phyloP scores from a whole-genome alignment of 2,329 filamentous ascomycete genomes.

The Gnomoniopsis sp. region DNA sequence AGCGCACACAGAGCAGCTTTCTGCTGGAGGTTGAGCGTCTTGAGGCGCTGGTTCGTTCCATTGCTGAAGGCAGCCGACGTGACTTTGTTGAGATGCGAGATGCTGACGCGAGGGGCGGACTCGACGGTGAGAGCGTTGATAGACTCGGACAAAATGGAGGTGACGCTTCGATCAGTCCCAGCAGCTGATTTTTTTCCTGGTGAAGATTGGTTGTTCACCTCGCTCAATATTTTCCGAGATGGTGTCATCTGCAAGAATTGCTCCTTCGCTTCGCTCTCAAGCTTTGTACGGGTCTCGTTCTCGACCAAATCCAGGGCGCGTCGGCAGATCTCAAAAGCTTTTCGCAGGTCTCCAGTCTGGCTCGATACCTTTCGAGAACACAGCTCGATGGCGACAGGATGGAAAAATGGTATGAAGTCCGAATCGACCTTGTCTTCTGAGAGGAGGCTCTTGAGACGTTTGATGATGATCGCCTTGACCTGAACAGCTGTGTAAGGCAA shows the following conservation, averaged over 20 bases:
- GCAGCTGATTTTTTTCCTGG: constrained; percentile 35
- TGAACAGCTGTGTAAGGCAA: constrained; percentile 86
- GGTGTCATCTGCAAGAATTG: constrained; percentile 59
- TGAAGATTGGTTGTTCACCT: constrained; percentile 74
- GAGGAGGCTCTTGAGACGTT: constrained; percentile 73
- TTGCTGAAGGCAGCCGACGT: constrained; percentile 89
- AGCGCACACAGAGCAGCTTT: constrained; percentile 91
- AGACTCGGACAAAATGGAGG: constrained; percentile 49
- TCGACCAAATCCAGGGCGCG: constrained; percentile 88
- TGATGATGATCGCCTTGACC: constrained; percentile 82
- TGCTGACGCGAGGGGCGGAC: constrained; percentile 83
- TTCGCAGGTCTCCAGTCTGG: constrained; percentile 90
- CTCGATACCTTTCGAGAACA: constrained; percentile 92
- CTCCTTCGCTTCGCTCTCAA: constrained; percentile 60
- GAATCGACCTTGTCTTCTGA: constrained; percentile 49
- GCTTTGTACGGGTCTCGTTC: constrained; percentile 72
- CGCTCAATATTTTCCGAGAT: constrained; percentile 72
- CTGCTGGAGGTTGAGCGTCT: constrained; percentile 89
- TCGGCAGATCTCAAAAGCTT: constrained; percentile 91
- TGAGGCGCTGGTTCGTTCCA: constrained; percentile 78
- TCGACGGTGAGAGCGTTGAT: constrained; percentile 64
- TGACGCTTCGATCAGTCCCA: constrained; percentile 33
- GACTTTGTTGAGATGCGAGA: constrained; percentile 87
- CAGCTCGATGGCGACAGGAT: constrained; percentile 89
- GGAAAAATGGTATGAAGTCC: constrained; percentile 78